These are phyloP conservation scores for Cardamine occulta DNA, from an alignment of 345 rosid genomes.

Conservation along the genomic window DNA sequence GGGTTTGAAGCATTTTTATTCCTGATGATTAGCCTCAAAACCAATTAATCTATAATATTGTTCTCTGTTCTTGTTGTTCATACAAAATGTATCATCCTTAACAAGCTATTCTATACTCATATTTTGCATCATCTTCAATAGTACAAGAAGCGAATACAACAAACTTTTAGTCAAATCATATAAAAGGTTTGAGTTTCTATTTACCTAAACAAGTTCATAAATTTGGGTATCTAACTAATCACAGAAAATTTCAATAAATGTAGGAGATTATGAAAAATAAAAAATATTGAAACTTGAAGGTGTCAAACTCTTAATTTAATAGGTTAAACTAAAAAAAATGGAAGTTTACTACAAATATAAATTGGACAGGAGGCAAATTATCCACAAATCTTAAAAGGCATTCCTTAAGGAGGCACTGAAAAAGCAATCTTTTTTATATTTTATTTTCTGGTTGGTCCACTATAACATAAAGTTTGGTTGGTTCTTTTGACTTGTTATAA, in stretches of 20 bases:
- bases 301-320: not conserved
- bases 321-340: not conserved
- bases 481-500: constrained; percentile 21
- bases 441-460: not conserved
- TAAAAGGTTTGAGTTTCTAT: not conserved
- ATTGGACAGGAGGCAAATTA: constrained; percentile 1
- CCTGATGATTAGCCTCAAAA: constrained; percentile 14
- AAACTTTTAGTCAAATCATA: not conserved
- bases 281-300: not conserved
- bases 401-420: constrained; percentile 3
- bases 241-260: not conserved
- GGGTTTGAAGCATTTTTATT: constrained; percentile 13
- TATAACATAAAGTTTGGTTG: constrained; percentile 22
- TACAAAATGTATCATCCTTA: not conserved
- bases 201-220: not conserved
- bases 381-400: constrained; percentile 27
- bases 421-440: constrained; percentile 14
- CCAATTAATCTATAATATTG: not conserved
- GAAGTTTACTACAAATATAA: not conserved
- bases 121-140: not conserved
- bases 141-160: not conserved
- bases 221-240: not conserved
- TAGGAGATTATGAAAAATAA: not conserved
- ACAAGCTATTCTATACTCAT: not conserved
- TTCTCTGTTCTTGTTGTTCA: not conserved